Evolutionary conservation across 75 land plant genomes (phyloP).

Genomic region (Pinus taeda): DNA sequence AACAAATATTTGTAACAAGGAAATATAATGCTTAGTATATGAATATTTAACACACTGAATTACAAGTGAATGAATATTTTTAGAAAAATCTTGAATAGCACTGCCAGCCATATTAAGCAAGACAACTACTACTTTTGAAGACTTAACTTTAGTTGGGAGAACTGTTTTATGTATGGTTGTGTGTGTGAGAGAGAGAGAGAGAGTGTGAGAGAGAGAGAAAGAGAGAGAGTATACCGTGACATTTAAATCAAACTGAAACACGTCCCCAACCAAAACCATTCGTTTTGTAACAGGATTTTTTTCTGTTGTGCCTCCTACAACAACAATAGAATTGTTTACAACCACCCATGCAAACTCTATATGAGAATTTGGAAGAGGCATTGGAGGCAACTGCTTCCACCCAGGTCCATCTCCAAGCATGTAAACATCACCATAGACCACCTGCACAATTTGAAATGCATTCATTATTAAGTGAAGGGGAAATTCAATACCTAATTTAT

Average conservation of each 20-base stretch:
- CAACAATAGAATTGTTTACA: slow-evolving; percentile 80
- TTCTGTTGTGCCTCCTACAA: slow-evolving; percentile 89
- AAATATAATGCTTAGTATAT: not conserved
- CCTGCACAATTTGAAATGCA: slow-evolving; percentile 37
- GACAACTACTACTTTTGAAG: not conserved
- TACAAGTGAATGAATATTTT: not conserved
- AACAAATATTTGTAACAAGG: not conserved
- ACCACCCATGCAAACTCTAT: slow-evolving; percentile 96
- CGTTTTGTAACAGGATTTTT: slow-evolving; percentile 88
- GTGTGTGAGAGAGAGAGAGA: too few species aligned
- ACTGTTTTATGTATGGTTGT: not conserved
- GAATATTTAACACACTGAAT: not conserved
- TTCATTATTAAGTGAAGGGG: not conserved
- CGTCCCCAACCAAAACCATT: slow-evolving; percentile 88
- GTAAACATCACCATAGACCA: slow-evolving; percentile 86
- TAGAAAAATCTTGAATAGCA: not conserved
- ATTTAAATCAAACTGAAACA: slow-evolving; percentile 69
- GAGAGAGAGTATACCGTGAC: slow-evolving; percentile 40
- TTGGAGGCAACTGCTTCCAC: slow-evolving; percentile 73
- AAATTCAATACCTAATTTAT: not conserved
- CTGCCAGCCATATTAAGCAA: not conserved
- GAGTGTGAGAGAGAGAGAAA: not conserved
- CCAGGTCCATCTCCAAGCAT: slow-evolving; percentile 77
- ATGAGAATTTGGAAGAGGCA: slow-evolving; percentile 93
- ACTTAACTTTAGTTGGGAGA: not conserved